Conservation (phyloP, 2,329 filamentous ascomycete species). For the Emergomyces orientalis region DNA sequence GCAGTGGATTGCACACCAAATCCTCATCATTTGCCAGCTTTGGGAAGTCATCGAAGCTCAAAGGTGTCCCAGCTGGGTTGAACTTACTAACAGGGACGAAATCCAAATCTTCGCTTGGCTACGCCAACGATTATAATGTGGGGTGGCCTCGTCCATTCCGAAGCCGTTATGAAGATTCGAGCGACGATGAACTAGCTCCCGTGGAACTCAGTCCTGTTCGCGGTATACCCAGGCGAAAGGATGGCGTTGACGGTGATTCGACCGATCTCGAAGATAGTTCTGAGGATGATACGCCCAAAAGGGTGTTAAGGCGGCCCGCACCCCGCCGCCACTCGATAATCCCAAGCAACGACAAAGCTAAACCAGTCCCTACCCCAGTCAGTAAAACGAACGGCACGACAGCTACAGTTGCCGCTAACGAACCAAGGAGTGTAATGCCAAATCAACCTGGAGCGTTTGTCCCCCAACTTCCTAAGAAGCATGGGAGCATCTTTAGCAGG, state of each 20-base stretch:
- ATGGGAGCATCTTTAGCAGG: constrained; percentile 26
- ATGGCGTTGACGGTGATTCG: constrained; percentile 53
- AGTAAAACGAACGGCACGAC: neutral
- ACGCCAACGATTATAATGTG: constrained; percentile 55
- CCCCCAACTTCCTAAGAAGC: constrained; percentile 21
- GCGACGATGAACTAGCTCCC: constrained; percentile 49
- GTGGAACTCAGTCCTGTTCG: constrained; percentile 45
- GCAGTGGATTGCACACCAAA: constrained; percentile 29
- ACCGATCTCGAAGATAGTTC: constrained; percentile 54
- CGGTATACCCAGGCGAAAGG: constrained; percentile 50
- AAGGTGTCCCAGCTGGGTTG: constrained; percentile 15
- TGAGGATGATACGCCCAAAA: constrained; percentile 36
- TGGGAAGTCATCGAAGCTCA: constrained; percentile 28
- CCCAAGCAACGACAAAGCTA: neutral
- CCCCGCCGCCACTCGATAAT: neutral
- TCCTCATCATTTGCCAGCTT: constrained; percentile 34
- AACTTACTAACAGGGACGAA: constrained; percentile 18
- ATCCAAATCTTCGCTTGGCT: constrained; percentile 45
- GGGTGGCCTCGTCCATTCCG: constrained; percentile 33
- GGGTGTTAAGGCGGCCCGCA: constrained; percentile 21
- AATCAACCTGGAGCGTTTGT: constrained; percentile 29
- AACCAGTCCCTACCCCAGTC: neutral
- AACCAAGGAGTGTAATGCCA: constrained; percentile 40
- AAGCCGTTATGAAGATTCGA: constrained; percentile 62
- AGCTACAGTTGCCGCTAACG: constrained; percentile 28